Percentiles rank a stretch among this genome's conserved stretches.
These are phyloP conservation scores for Hyaloperonospora arabidopsidis DNA, from an alignment of 352 stramenopile species.

Conservation along the genomic window DNA sequence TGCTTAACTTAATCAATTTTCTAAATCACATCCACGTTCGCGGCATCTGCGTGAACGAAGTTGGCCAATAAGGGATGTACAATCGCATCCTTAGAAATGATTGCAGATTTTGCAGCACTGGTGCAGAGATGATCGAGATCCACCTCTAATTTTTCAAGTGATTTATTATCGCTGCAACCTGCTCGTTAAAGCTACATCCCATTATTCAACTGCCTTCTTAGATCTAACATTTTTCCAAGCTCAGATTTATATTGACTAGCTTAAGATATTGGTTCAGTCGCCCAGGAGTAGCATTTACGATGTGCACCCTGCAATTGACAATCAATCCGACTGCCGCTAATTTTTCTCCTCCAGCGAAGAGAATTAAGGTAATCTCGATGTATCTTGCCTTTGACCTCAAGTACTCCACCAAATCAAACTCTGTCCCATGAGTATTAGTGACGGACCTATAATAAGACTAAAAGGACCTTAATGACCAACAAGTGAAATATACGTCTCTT, in stretches of 20 bases:
- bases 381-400: slow-evolving; percentile 82
- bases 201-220: slow-evolving; percentile 98
- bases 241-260: slow-evolving; percentile 89
- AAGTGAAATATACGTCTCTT: slow-evolving; percentile 93
- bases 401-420: slow-evolving; percentile 94
- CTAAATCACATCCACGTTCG: slow-evolving; percentile 98
- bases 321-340: slow-evolving; percentile 88
- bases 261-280: slow-evolving; percentile 96
- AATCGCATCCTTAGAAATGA: slow-evolving; percentile 95
- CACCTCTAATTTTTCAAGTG: slow-evolving; percentile 95
- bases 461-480: slow-evolving; percentile 93
- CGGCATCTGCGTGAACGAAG: slow-evolving; percentile 94
- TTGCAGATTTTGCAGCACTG: slow-evolving; percentile 99
- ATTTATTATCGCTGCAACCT: slow-evolving; percentile 96
- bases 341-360: slow-evolving; percentile 96
- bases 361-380: slow-evolving; percentile 82
- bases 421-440: slow-evolving; percentile 95
- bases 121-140: slow-evolving; percentile 97
- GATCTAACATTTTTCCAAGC: slow-evolving; percentile 94
- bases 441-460: slow-evolving; percentile 94
- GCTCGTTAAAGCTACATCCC: slow-evolving; percentile 90
- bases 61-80: slow-evolving; percentile 98
- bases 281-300: slow-evolving; percentile 94
- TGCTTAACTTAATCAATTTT: slow-evolving; percentile 99
- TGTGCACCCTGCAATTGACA: slow-evolving; percentile 87